phyloP scores from a whole-genome alignment of 345 rosid genomes.

The Nephelium lappaceum region DNA sequence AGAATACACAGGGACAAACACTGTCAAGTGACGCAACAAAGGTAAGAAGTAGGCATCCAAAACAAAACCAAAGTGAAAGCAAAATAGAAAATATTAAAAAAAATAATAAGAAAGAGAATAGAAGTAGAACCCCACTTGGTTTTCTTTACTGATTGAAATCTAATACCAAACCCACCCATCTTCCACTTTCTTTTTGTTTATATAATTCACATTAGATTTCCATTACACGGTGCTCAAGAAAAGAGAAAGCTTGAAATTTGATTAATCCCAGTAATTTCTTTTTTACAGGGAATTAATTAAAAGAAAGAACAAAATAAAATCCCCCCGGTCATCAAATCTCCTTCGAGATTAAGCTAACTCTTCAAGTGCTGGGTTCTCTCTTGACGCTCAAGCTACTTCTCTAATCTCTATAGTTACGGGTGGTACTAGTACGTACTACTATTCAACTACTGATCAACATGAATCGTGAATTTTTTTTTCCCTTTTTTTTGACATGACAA shows the following conservation, averaged over 20 bases:
- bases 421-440: neutral
- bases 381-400: no score
- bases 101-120: neutral
- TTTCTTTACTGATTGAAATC: constrained; percentile 16
- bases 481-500: constrained; percentile 15
- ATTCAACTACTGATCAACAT: constrained; percentile 4
- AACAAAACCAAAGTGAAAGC: constrained; percentile 19
- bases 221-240: neutral
- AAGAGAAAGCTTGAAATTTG: neutral
- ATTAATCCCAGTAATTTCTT: constrained; percentile 20
- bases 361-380: neutral
- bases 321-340: constrained; percentile 29
- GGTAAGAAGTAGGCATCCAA: constrained; percentile 32
- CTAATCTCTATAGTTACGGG: neutral
- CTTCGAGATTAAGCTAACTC: constrained; percentile 33
- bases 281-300: constrained; percentile 26
- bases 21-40: constrained; percentile 19
- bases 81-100: constrained; percentile 18
- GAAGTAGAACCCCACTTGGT: constrained; percentile 20
- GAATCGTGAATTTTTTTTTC: constrained; percentile 5
- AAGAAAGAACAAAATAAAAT: constrained; percentile 19
- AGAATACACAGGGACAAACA: neutral
- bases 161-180: constrained; percentile 53
- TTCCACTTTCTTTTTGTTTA: constrained; percentile 1
- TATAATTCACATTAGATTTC: constrained; percentile 6